Base-by-base conservation (phyloP, 805 yeast genomes). In the Trichomonascus vanleenenianus region DNA sequence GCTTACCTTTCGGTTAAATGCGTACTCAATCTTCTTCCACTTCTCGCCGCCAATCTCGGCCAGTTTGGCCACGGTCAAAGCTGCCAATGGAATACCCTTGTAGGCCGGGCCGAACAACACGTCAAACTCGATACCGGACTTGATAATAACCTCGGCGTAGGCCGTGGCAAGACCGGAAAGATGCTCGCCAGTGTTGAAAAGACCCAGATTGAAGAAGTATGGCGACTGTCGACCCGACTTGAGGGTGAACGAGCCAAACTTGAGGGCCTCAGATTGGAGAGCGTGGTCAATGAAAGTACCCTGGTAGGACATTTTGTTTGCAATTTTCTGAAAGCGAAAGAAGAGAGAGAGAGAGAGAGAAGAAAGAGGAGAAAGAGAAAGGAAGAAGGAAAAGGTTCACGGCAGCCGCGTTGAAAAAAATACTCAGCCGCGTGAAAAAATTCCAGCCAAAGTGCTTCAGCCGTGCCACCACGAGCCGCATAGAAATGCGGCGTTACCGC, bases 31-130 rank as follows among this genome's bases (percentile, higher is more conserved):
- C 49, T 78, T 64, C 43, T 77, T 79, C 60, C 78, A 88, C 59
- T 82, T 81, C n/a, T 87, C 86, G 3, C 66, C 66, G 48, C 86
- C 93, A 54, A 88, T 72, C 67, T 93, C 97, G 32, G 91, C 93
- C 50, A 93, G 73, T 65, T 93, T 91, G 48, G 93, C 91, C 48
- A 85, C 87, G 12, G 96, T 87, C 50, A 91, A 76, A 3, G 97
- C 95, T 44, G 95, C 95, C 47, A 91, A 74, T 18, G 98, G 95
- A 56, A 91, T 91, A 15, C 98, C 98, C 69, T 93, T 93, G 68
- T 91, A 91, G 25, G 98, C 98, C 9, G 98, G 98, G 6, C 98
- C 98, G 60, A 91, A 91, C 45, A 91, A 70, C 37, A 93, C 80
- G 59, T 91, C 97, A 57, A 91, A 89, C 62, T 88, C 82, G 42